Percentiles rank a stretch among this genome's conserved stretches.
Conservation (phyloP, 2,329 filamentous ascomycete species). For the Fusarium citri region DNA sequence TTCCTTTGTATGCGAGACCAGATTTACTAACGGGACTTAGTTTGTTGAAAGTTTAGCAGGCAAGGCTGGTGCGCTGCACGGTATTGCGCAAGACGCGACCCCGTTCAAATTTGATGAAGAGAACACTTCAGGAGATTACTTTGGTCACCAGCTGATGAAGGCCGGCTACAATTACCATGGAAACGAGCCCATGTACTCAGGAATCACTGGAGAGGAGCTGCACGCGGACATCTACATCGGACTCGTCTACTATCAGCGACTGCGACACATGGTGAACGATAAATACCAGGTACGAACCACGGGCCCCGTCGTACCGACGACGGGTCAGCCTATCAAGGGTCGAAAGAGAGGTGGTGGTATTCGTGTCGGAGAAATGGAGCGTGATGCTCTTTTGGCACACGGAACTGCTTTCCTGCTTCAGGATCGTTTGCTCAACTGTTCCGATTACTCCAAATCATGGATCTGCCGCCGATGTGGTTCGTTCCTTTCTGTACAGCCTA, state of each 20-base stretch:
- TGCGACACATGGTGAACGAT: conserved; percentile 99
- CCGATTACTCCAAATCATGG: conserved; percentile 90
- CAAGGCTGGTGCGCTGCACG: conserved; percentile 93
- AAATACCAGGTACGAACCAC: conserved; percentile 99
- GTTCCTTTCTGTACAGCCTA: conserved; percentile 88
- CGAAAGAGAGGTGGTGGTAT: conserved; percentile 97
- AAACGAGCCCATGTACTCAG: conserved; percentile 98
- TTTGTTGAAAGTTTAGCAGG: conserved; percentile 97
- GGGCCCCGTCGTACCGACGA: conserved; percentile 88
- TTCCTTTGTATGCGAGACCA: neutral
- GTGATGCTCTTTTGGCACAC: conserved; percentile 93
- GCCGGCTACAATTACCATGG: conserved; percentile 98
- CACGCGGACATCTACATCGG: conserved; percentile 96
- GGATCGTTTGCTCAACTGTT: conserved; percentile 96
- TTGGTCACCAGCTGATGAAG: conserved; percentile 93
- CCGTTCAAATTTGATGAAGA: conserved; percentile 95
- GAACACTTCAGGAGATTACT: conserved; percentile 92
- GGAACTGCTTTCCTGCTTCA: conserved; percentile 95
- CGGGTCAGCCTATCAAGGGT: conserved; percentile 96
- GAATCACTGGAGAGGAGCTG: conserved; percentile 94
- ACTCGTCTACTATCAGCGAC: conserved; percentile 96
- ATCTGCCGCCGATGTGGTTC: conserved; percentile 90
- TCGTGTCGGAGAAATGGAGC: conserved; percentile 99
- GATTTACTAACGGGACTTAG: neutral
- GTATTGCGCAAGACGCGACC: conserved; percentile 94